Evolutionary conservation across 441 rosid genomes (phyloP).

Genomic region (Adansonia grandidieri): DNA sequence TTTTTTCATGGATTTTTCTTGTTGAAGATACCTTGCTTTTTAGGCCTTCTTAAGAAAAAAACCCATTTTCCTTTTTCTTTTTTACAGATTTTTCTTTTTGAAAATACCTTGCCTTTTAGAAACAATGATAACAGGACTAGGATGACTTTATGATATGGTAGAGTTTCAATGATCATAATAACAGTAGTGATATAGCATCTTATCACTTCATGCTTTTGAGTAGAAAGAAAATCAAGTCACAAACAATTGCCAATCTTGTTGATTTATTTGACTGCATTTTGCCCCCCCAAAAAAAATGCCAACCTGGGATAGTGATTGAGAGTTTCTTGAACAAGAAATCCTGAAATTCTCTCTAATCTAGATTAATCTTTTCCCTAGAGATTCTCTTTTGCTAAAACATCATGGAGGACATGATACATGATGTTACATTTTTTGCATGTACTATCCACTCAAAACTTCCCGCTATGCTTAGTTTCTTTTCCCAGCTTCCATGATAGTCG

Average conservation of each 20-base stretch:
- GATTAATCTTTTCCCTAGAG: not conserved
- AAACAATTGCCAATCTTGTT: not conserved
- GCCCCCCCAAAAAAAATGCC: not conserved
- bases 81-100: not conserved
- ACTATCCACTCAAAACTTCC: not conserved
- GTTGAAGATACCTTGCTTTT: not conserved
- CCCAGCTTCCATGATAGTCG: not conserved
- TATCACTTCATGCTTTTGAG: not conserved
- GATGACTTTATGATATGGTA: not conserved
- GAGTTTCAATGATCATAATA: not conserved
- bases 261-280: not conserved
- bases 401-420: not conserved
- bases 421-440: not conserved
- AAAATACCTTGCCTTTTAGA: not conserved
- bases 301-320: not conserved
- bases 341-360: not conserved
- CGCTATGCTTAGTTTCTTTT: not conserved
- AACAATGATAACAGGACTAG: not conserved
- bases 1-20: constrained; percentile 9
- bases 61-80: not conserved
- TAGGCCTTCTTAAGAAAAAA: not conserved
- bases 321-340: not conserved
- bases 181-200: not conserved
- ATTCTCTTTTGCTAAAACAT: not conserved
- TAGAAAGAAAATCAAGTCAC: not conserved